Conservation (phyloP, 106 monocot genomes). For the Allium sativum region DNA sequence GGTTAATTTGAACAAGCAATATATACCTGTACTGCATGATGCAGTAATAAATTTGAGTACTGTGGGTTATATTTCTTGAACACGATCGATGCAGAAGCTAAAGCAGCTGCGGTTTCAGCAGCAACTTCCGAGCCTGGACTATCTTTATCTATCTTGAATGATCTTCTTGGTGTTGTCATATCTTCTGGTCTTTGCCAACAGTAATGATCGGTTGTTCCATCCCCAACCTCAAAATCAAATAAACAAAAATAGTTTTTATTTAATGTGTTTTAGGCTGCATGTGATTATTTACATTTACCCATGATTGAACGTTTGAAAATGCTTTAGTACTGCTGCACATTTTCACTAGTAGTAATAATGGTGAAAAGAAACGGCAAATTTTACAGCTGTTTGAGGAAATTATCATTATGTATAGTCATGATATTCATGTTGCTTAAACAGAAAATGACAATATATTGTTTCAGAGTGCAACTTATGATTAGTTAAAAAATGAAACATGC, state of each 20-base stretch:
- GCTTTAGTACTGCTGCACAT: no score
- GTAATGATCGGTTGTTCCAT: slow-evolving; percentile 27
- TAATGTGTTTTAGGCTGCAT: no score
- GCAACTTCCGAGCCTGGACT: slow-evolving; percentile 20
- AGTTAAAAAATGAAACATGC: no score
- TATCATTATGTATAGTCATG: no score
- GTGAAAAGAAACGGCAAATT: no score
- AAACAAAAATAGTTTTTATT: not conserved
- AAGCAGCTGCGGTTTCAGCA: slow-evolving; percentile 18
- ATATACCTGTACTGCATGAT: slow-evolving; percentile 18
- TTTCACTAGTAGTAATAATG: no score
- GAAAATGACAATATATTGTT: no score
- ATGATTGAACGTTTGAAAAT: no score
- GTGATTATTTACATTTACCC: no score
- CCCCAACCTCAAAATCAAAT: slow-evolving; percentile 21
- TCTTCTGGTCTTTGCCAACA: slow-evolving; percentile 27
- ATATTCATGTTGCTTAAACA: no score
- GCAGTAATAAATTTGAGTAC: slow-evolving; percentile 13
- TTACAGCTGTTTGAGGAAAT: no score
- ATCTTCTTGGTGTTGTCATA: slow-evolving; percentile 18
- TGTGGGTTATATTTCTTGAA: slow-evolving; percentile 12
- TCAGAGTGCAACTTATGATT: no score
- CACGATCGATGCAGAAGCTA: slow-evolving; percentile 18
- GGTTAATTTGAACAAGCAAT: not conserved
- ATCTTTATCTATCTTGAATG: slow-evolving; percentile 15